phyloP scores from a whole-genome alignment of 2,329 filamentous ascomycete genomes.

The Cladophialophora yegresii region DNA sequence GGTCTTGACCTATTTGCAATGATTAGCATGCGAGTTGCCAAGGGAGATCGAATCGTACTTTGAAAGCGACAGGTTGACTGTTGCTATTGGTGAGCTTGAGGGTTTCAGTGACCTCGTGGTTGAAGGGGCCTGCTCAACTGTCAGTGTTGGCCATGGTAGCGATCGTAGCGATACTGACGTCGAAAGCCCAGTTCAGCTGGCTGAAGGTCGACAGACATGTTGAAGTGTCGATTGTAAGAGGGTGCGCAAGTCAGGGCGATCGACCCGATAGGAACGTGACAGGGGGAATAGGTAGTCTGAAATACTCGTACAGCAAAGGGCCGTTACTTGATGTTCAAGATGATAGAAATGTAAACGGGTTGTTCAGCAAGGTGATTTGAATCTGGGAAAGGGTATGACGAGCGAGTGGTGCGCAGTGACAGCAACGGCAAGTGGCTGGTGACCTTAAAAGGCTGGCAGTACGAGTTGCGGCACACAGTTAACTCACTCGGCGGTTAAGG shows the following conservation, averaged over 20 bases:
- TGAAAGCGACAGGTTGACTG: constrained; percentile 63
- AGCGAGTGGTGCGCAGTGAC: constrained; percentile 1
- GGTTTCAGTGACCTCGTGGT: constrained; percentile 63
- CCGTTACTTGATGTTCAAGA: constrained; percentile 30
- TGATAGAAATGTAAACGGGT: constrained; percentile 30
- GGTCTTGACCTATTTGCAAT: constrained; percentile 78
- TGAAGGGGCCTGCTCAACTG: constrained; percentile 59
- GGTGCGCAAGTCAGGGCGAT: not conserved
- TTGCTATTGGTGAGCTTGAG: constrained; percentile 62
- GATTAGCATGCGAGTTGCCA: constrained; percentile 22
- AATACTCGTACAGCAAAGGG: constrained; percentile 22
- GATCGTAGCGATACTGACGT: constrained; percentile 57
- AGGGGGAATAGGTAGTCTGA: constrained; percentile 12
- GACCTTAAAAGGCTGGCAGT: not conserved
- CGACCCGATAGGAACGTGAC: constrained; percentile 18
- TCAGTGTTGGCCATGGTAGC: constrained; percentile 8
- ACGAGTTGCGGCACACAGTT: too few relatives aligned
- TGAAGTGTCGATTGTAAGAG: constrained; percentile 39
- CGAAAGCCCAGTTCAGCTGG: constrained; percentile 90
- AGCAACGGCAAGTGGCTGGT: constrained; percentile 4
- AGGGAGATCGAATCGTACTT: constrained; percentile 44
- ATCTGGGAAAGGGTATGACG: constrained; percentile 15
- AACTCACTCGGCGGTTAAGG: not conserved
- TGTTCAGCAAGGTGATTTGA: constrained; percentile 25
- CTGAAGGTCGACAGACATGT: constrained; percentile 93